Percentiles rank a stretch among this genome's conserved stretches.
These are phyloP conservation scores for Cutaneotrichosporon cutaneum DNA, from an alignment of 1,284 basidiomycete species.

Conservation along the genomic window DNA sequence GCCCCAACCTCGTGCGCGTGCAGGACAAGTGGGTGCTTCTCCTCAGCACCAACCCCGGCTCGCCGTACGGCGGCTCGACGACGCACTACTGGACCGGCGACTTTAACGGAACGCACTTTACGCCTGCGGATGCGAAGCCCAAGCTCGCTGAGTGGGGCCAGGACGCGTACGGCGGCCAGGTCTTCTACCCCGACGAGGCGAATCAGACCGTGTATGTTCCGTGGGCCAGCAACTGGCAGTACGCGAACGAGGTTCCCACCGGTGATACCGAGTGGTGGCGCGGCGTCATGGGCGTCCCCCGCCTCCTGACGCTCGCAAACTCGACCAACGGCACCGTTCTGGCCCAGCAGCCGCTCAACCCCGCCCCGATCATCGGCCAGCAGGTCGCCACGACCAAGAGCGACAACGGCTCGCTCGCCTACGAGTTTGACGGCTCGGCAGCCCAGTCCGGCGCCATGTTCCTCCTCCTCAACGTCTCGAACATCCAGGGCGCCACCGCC, in stretches of 20 bases:
- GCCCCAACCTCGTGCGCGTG: slow-evolving; percentile 48
- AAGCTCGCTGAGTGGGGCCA: slow-evolving; percentile 50
- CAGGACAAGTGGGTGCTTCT: slow-evolving; percentile 35
- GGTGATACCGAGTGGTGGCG: slow-evolving; percentile 47
- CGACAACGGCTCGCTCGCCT: slow-evolving; percentile 8
- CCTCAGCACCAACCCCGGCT: slow-evolving; percentile 45
- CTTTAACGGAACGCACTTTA: slow-evolving; percentile 52
- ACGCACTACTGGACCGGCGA: slow-evolving; percentile 52
- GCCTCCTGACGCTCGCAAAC: slow-evolving; percentile 29
- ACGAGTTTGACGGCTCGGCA: neutral
- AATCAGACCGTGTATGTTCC: slow-evolving; percentile 41
- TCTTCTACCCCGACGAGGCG: slow-evolving; percentile 43
- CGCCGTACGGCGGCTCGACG: too few relatives aligned
- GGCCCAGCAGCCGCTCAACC: slow-evolving; percentile 41
- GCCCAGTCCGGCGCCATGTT: neutral
- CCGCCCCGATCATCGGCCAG: slow-evolving; percentile 29
- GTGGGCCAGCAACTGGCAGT: slow-evolving; percentile 55
- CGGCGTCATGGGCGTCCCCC: slow-evolving; percentile 45
- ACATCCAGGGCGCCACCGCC: slow-evolving; percentile 14
- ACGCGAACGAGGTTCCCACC: slow-evolving; percentile 51
- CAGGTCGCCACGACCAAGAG: slow-evolving; percentile 11
- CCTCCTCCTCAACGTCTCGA: slow-evolving; percentile 4
- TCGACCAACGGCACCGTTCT: slow-evolving; percentile 44
- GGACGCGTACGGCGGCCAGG: slow-evolving; percentile 54
- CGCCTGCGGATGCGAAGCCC: neutral